Evolutionary conservation across 192 early-diverging fungal species (phyloP).

Genomic region (Entomortierella parvispora): DNA sequence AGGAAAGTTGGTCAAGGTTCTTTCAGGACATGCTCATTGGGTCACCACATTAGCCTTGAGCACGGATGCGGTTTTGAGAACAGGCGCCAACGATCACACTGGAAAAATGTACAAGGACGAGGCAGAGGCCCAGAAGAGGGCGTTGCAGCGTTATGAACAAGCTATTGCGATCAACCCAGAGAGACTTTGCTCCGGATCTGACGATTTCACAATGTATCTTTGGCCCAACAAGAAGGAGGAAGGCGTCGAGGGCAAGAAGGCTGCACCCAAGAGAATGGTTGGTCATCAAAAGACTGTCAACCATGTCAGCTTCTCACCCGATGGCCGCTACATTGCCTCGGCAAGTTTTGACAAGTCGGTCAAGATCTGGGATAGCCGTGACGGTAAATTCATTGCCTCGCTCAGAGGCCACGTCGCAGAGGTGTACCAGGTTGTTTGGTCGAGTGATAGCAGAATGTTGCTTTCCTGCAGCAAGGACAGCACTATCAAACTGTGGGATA

Average conservation of each 20-base stretch:
- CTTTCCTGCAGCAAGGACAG: conserved; percentile 92
- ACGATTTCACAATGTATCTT: conserved; percentile 97
- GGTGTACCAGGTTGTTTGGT: conserved; percentile 97
- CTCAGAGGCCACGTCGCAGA: conserved; percentile 95
- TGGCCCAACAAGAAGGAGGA: conserved; percentile 76
- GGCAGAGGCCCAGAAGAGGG: conserved; percentile 77
- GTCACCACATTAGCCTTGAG: conserved; percentile 93
- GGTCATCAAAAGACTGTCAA: conserved; percentile 98
- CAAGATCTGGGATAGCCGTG: conserved; percentile 94
- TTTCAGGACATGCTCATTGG: conserved; percentile 97
- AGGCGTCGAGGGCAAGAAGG: conserved; percentile 78
- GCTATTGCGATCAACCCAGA: conserved; percentile 76
- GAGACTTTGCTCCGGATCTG: conserved; percentile 90
- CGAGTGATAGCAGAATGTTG: conserved; percentile 91
- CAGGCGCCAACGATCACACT: conserved; percentile 92
- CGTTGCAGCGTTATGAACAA: conserved; percentile 81
- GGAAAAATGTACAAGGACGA: conserved; percentile 64
- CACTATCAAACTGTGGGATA: conserved; percentile 94
- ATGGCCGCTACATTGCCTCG: conserved; percentile 88
- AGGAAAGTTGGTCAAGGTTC: conserved; percentile 85
- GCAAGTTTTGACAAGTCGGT: conserved; percentile 98
- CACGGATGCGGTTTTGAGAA: conserved; percentile 91
- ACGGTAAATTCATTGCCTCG: conserved; percentile 91
- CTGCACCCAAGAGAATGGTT: conserved; percentile 78
- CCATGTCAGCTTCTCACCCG: conserved; percentile 93